A percentile compares a stretch with the other conserved stretches of the same genome.
Evolutionary conservation across 2,329 filamentous ascomycete species (phyloP).

Genomic region (Magnaporthales sp.): DNA sequence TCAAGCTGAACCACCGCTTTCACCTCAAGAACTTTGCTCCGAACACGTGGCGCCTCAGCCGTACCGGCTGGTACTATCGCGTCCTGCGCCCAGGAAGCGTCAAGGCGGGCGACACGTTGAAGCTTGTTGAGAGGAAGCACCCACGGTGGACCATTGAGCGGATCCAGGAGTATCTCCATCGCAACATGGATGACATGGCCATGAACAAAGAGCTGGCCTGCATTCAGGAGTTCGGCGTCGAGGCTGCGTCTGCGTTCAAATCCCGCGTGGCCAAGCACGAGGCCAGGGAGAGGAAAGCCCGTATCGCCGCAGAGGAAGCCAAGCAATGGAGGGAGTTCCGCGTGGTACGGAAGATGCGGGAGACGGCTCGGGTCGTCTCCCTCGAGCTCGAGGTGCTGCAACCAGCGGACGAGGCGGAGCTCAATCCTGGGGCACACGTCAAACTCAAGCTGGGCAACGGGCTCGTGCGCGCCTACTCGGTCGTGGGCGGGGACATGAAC

Average conservation of each 20-base stretch:
- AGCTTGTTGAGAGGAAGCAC: slow-evolving; percentile 43
- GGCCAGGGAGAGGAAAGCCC: slow-evolving; percentile 15
- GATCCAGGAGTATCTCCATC: slow-evolving; percentile 54
- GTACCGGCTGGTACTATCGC: slow-evolving; percentile 60
- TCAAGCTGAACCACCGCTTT: slow-evolving; percentile 62
- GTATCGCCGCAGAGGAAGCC: slow-evolving; percentile 16
- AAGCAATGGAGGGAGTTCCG: slow-evolving; percentile 33
- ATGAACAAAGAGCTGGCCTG: slow-evolving; percentile 44
- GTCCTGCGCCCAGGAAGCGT: slow-evolving; percentile 48
- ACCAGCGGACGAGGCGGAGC: slow-evolving; percentile 21
- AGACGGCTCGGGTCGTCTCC: slow-evolving; percentile 42
- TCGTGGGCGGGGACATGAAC: slow-evolving; percentile 37
- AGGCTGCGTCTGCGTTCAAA: slow-evolving; percentile 38
- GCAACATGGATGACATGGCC: slow-evolving; percentile 38
- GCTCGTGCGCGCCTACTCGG: slow-evolving; percentile 50
- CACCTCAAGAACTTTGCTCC: slow-evolving; percentile 53
- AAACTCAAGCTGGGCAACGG: slow-evolving; percentile 47
- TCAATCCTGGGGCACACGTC: slow-evolving; percentile 41
- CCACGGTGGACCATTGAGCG: slow-evolving; percentile 55
- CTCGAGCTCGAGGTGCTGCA: slow-evolving; percentile 41
- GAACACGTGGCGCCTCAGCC: slow-evolving; percentile 43
- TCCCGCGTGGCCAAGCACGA: slow-evolving; percentile 38
- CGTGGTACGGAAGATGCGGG: slow-evolving; percentile 37
- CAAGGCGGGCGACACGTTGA: slow-evolving; percentile 45
- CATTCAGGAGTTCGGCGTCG: slow-evolving; percentile 40